Conservation (phyloP, 768 basidiomycete genomes). For the Auricularia heimuer region DNA sequence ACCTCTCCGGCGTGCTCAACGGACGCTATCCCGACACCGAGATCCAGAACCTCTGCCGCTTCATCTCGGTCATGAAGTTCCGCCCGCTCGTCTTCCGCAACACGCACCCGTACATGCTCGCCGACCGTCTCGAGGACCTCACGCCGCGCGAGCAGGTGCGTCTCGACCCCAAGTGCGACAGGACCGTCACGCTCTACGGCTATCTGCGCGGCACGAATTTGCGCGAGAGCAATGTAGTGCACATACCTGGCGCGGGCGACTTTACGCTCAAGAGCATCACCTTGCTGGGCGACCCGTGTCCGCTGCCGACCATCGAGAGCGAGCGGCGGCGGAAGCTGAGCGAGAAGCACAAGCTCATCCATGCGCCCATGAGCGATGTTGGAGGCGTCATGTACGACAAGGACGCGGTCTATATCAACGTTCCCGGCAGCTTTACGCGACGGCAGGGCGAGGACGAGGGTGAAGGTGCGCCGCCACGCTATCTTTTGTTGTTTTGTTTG, state of each 20-base stretch:
- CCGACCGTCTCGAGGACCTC: constrained; percentile 89
- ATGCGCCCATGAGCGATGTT: constrained; percentile 98
- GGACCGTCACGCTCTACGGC: constrained; percentile 90
- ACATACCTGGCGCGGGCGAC: constrained; percentile 94
- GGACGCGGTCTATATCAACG: constrained; percentile 96
- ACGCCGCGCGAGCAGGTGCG: constrained; percentile 81
- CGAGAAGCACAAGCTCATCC: constrained; percentile 89
- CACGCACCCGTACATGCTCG: constrained; percentile 87
- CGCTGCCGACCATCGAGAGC: constrained; percentile 80
- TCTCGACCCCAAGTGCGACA: constrained; percentile 78
- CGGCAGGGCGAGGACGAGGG: constrained; percentile 51
- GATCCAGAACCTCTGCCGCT: constrained; percentile 90
- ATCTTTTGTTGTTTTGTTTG: neutral
- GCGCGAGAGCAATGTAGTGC: constrained; percentile 65
- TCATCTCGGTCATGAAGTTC: constrained; percentile 98
- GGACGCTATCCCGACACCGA: constrained; percentile 96
- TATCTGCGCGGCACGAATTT: constrained; percentile 88
- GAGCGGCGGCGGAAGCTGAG: constrained; percentile 89
- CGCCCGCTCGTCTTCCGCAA: constrained; percentile 95
- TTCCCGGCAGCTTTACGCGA: constrained; percentile 86
- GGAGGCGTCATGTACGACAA: constrained; percentile 97
- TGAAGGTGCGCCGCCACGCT: constrained; percentile 4
- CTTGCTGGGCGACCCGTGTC: constrained; percentile 87
- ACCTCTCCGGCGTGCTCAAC: constrained; percentile 92
- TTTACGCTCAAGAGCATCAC: constrained; percentile 64